phyloP scores from a whole-genome alignment of 31 red algal species.

The Asparagopsis taxiformis region DNA sequence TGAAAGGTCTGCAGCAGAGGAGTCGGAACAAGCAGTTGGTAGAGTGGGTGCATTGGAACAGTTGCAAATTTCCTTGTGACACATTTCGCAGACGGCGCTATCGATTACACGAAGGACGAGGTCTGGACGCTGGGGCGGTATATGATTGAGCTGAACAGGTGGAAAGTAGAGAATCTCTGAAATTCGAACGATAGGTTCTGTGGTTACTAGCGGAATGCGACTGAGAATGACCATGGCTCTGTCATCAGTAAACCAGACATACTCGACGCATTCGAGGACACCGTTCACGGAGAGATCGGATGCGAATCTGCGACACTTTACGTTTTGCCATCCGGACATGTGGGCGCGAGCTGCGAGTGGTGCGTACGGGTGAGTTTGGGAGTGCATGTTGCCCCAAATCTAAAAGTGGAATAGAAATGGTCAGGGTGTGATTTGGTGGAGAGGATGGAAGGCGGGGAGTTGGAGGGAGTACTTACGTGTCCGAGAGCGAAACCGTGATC shows the following conservation, averaged over 20 bases:
- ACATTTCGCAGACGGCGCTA: constrained; percentile 10
- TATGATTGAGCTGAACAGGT: neutral
- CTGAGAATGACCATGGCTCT: constrained; percentile 44
- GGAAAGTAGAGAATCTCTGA: constrained; percentile 34
- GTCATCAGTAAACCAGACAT: constrained; percentile 43
- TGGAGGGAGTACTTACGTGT: constrained; percentile 28
- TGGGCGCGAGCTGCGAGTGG: constrained; percentile 12
- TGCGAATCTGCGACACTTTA: constrained; percentile 45
- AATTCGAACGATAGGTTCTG: constrained; percentile 2
- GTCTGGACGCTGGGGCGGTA: constrained; percentile 19
- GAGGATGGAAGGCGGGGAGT: neutral
- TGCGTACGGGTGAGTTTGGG: constrained; percentile 8
- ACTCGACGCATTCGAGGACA: constrained; percentile 44
- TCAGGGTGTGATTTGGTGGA: neutral
- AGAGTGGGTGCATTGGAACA: no score
- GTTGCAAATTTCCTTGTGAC: constrained; percentile 8
- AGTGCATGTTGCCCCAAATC: constrained; percentile 26
- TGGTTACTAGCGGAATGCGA: constrained; percentile 18
- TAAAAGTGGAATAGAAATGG: neutral
- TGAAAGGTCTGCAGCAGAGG: constrained; percentile 1
- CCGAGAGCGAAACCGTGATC: constrained; percentile 31
- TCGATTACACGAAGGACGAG: constrained; percentile 11
- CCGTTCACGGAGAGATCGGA: constrained; percentile 14
- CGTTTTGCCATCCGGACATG: neutral
- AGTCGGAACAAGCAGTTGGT: no score